Evolutionary conservation across 192 early-diverging fungal genomes (phyloP).

Genomic region (Backusella psychrophila): DNA sequence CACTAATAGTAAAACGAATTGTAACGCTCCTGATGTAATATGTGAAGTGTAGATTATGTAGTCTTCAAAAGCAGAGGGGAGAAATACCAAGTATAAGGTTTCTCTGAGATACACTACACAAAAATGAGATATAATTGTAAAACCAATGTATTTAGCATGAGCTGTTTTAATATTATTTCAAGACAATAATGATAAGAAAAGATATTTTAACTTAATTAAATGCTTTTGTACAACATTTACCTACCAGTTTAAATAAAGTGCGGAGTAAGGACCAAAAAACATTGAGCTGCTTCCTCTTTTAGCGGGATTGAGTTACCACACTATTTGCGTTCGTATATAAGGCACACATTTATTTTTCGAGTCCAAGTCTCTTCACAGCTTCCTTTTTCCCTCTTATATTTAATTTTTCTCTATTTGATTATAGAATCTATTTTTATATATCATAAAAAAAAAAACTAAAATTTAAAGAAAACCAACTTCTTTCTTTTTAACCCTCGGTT

Average conservation of each 20-base stretch:
- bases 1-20: background rate
- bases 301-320: background rate
- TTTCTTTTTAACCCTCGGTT: conserved; percentile 1
- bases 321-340: background rate
- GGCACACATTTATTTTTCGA: background rate
- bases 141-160: background rate
- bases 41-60: background rate
- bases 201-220: conserved; percentile 9
- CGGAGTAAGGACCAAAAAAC: background rate
- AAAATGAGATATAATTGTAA: background rate
- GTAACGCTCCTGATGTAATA: background rate
- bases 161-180: background rate
- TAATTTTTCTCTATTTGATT: conserved; percentile 5
- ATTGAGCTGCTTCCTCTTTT: background rate
- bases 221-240: conserved; percentile 1
- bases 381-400: conserved; percentile 6
- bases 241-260: background rate
- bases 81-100: background rate
- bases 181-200: background rate
- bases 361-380: background rate
- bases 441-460: conserved; percentile 11
- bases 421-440: background rate
- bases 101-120: background rate
- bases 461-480: background rate
- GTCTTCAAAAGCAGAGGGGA: background rate